Evolutionary conservation across 148 eudicot genomes (phyloP), one percentile per base, ranked within the genome.

Genomic region (Hydrangea macrophylla): DNA sequence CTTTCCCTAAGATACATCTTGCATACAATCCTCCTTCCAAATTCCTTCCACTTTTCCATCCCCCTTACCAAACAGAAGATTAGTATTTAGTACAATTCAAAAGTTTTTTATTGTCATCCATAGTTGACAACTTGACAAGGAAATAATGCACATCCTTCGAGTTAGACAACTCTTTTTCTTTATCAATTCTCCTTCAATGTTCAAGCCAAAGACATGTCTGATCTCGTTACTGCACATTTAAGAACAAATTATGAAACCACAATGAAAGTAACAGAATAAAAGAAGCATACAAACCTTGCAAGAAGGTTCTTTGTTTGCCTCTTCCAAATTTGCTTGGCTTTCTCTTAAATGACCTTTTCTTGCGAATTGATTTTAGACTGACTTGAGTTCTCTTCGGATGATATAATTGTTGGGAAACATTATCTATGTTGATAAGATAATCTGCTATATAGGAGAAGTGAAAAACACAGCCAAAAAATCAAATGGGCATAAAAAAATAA

Each of bases 301-400:
- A 68, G 53, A 81, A 55, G 26, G 74, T 70, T n/a, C 74, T 79
- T 55, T 85, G 89, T 79, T 89, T 85, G 74, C 92, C 92, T 75
- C 86, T 80, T 61, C 90, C 89, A 44, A 69, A 44, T 59, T 70
- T 78, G 72, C 62, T 68, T 50, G 70, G 57, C 25, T 69, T 81
- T 30, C 92, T 82, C 68, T 87, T 87, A 31, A 87, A 65, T n/a
- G 97, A 85, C 76, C 97, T 73, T 69, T 87, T 92, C 92, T 89
- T 92, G 6, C 96, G 85, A 67, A 85, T 74, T 10, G 87, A 72
- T 65, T 85, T 84, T 18, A 82, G 53, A 32, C 74, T 69, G 32
- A 85, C 57, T 51, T 77, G 76, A 56, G 80, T 51, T 75, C 67
- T 79, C 73, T 65, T 83, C 7, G 80, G 84, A 56, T 83, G 76